Base-by-base conservation (phyloP, 2,329 filamentous ascomycete genomes). In the Fusarium abutilonis region DNA sequence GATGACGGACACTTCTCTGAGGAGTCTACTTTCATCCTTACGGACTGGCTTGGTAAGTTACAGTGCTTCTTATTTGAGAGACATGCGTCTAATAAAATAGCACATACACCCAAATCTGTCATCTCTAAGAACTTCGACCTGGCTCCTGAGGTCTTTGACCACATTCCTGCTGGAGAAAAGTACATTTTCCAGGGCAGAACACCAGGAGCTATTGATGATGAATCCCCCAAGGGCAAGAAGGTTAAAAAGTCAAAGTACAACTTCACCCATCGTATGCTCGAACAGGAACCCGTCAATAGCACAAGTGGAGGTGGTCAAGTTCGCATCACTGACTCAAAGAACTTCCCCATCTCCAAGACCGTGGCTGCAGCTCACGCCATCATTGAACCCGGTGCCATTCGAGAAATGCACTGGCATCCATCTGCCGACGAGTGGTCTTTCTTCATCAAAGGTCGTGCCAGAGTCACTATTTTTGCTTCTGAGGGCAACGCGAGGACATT, bases 361-460 rank as follows among this genome's bases (percentile, higher is more conserved):
- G 83, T 93, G 17, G 89, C 90, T 0, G 89, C 90, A 1, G 90
- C 89, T 1, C 83, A 92, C 68, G 83, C 91, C 15, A 83, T 84
- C 34, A 90, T 93, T 59, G 79, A 89, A 63, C 89, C 90, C 0
- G 89, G 89, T 13, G 89, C 88, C 0, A 79, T 93, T 72, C 84
- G 90, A 9, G 90, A 92, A 77, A 92, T 93, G 82, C 90, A 93
- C 78, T 93, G 90, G 90, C 90, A 93, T 71, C 89, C 89, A 1
- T 87, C 86, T 40, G 89, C 89, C 11, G 90, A 93, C 69, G 90
- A 93, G 74, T 93, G 90, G 90, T 90, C 86, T 7, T 93, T 90
- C 75, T 92, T 93, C 79, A 85, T 93, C 72, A 77, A 78, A 23
- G 91, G 91, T 0, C 85, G 86, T 36, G 91, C 89, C 0, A 84